phyloP scores from a whole-genome alignment of 257 asterid species.

The Scutellaria galericulata region DNA sequence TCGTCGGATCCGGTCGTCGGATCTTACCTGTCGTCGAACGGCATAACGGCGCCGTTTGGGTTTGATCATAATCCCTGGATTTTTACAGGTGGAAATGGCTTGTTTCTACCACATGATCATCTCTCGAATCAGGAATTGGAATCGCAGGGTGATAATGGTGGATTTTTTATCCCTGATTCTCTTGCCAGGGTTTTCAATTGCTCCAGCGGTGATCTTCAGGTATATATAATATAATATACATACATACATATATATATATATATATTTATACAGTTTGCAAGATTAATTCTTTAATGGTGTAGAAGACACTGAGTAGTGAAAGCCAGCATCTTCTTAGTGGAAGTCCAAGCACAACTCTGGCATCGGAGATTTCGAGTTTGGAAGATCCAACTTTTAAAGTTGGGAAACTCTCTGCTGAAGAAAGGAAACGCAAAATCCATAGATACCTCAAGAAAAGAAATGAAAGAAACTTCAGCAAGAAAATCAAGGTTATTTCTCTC shows the following conservation, averaged over 20 bases:
- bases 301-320: slow-evolving; percentile 65
- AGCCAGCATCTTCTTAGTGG: slow-evolving; percentile 67
- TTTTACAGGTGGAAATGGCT: slow-evolving; percentile 40
- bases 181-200: slow-evolving; percentile 58
- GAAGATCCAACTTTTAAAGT: slow-evolving; percentile 76
- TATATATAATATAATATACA: slow-evolving; percentile 16
- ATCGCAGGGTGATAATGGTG: slow-evolving; percentile 65
- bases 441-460: slow-evolving; percentile 88
- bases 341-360: slow-evolving; percentile 55
- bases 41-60: slow-evolving; percentile 49
- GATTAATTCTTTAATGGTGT: neutral
- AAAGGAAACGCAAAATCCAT: slow-evolving; percentile 80
- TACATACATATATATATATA: too few species aligned
- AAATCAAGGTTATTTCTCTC: slow-evolving; percentile 68
- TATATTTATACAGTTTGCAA: neutral
- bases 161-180: slow-evolving; percentile 58
- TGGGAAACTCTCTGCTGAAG: slow-evolving; percentile 83
- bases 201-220: slow-evolving; percentile 74
- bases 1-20: slow-evolving; percentile 57
- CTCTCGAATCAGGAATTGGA: slow-evolving; percentile 67
- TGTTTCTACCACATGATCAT: slow-evolving; percentile 56
- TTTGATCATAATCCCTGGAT: slow-evolving; percentile 52
- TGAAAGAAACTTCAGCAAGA: slow-evolving; percentile 91
- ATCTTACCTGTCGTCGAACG: slow-evolving; percentile 47
- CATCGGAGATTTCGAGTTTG: slow-evolving; percentile 75